Percentiles rank a stretch among this genome's conserved stretches.
Conservation (phyloP, 768 basidiomycete species). For the Amanita polypyramis region DNA sequence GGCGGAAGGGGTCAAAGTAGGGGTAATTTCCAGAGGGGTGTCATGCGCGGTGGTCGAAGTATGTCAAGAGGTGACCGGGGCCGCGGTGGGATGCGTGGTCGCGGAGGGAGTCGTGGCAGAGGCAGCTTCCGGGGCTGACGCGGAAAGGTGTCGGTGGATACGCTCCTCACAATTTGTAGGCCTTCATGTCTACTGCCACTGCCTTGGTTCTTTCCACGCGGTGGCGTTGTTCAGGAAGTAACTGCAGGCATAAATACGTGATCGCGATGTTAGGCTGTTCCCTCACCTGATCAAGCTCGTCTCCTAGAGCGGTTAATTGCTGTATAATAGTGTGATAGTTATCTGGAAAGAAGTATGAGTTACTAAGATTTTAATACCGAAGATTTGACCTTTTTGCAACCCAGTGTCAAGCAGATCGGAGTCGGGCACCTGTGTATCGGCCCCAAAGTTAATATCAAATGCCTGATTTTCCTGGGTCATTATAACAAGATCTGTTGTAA, state of each 20-base stretch:
- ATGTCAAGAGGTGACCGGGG: conserved; percentile 30
- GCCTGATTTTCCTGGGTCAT: conserved; percentile 21
- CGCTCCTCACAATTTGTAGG: conserved; percentile 30
- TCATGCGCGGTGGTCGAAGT: conserved; percentile 31
- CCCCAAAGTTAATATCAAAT: conserved; percentile 17
- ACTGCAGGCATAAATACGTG: conserved; percentile 20
- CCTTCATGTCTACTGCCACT: conserved; percentile 39
- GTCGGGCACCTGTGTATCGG: conserved; percentile 10
- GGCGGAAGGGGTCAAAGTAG: conserved; percentile 22
- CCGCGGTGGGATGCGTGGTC: conserved; percentile 25
- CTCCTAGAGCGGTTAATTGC: neutral
- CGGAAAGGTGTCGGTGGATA: conserved; percentile 3
- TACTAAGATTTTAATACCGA: neutral
- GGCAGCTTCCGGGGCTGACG: conserved; percentile 43
- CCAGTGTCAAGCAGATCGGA: conserved; percentile 13
- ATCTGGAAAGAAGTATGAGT: neutral
- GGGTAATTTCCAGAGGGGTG: conserved; percentile 33
- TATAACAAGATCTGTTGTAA: conserved; percentile 26
- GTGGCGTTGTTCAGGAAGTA: conserved; percentile 36
- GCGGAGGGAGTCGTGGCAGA: conserved; percentile 18
- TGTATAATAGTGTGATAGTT: neutral
- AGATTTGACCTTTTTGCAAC: neutral
- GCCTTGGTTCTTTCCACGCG: conserved; percentile 36
- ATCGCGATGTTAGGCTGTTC: neutral
- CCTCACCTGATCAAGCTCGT: conserved; percentile 8